Base-by-base conservation (phyloP, 768 basidiomycete species). In the Cystofilobasidium bisporidii region DNA sequence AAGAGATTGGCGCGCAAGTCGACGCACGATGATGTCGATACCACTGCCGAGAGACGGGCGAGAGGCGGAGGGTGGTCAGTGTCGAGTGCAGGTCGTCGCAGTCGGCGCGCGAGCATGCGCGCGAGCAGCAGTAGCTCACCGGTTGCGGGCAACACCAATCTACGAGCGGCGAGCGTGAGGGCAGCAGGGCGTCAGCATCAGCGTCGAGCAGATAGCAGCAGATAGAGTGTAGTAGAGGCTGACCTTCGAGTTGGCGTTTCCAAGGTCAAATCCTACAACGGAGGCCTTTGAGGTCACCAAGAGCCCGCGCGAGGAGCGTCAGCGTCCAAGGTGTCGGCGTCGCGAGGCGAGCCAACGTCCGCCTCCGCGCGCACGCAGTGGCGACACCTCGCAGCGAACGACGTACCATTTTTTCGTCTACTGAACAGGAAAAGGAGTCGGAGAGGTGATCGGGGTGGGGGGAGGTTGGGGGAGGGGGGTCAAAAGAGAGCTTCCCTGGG, bases 211-310 rank as follows among this genome's bases (percentile, higher is more conserved):
- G n/a, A n/a, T n/a, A n/a, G n/a, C n/a, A n/a, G n/a, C n/a, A n/a
- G n/a, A n/a, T n/a, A n/a, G 50, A 72, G 38, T 58, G 61, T 62
- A 65, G 61, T 62, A 64, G 61, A 33, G 26, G 57, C 67, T 43
- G 26, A 88, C 89, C 83, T 93, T 91, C 79, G 87, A 89, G 78
- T 87, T 85, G 18, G 93, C 82, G 63, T 90, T 84, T 76, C 92
- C 92, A 76, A 94, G 85, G 82, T 97, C 92, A 72, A 96, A 84
- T 75, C 92, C 92, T 73, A 97, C 92, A 79, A 94, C 92, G 71
- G 74, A 75, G 24, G 68, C 68, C 68, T 69, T 43, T 8, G 14
- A 32, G 36, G 41, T 36, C 12, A 14, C n/a, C n/a, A n/a, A n/a
- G n/a, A n/a, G n/a, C n/a, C n/a, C n/a, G n/a, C n/a, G n/a, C 33